Base-by-base conservation (phyloP, 495 filamentous ascomycete species). In the Bombardia bombarda region DNA sequence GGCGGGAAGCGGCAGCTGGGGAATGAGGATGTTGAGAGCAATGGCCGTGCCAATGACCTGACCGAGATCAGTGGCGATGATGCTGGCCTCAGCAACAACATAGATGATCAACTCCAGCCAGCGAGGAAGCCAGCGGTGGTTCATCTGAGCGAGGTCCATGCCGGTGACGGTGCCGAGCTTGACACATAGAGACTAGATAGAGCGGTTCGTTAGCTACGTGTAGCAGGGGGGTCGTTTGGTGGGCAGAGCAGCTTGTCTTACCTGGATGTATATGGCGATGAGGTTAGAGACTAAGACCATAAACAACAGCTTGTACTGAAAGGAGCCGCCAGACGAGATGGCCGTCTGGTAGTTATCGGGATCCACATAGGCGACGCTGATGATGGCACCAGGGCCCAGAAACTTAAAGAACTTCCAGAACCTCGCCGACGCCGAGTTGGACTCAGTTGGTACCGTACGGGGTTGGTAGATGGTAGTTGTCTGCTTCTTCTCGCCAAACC, bases 301-400 rank as follows among this genome's bases (percentile, higher is more conserved):
- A 22, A 60, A 60, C 3, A 60, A 44, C n/a, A 60, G 42, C 17
- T 43, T 45, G 38, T 48, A 60, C 43, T 44, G 53, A 30, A 55
- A 60, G 4, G 51, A 51, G 9, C 32, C 44, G 9, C 56, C 56
- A 8, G 56, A 46, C 6, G 56, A 45, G 10, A 60, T 47, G 26
- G 47, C 56, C 0, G 56, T 60, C 23, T 53, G 50, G 14, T 60
- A 60, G 43, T 57, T 57, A 19, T 53, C 56, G 3, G 56, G 56
- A 32, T 60, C 56, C 17, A 57, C 43, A 26, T 52, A 52, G 7
- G 50, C 50, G n/a, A 52, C 50, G 33, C 46, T 52, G 41, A 52
- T 49, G 32, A 52, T 32, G 23, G 50, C 50, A 1, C 50, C 50
- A n/a, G 50, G 50, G n/a, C 50, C 50, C 17, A 52, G 38, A 17